A percentile compares a stretch with the other conserved stretches of the same genome.
These are phyloP conservation scores for Penicillium glabrum DNA, from an alignment of 2,329 filamentous ascomycete genomes.

Conservation along the genomic window DNA sequence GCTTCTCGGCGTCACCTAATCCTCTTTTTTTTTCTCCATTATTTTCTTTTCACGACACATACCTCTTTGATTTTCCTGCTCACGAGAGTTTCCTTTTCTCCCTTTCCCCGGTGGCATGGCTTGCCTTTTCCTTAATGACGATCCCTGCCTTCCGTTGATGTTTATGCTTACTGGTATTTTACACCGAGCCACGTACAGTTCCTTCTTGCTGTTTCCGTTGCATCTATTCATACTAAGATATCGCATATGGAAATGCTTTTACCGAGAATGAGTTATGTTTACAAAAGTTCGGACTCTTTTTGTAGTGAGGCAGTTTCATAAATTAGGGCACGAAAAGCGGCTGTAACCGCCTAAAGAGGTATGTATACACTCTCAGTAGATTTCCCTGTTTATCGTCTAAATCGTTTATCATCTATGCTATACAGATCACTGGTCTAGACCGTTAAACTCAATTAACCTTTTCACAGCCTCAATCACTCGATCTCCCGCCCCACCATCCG, in stretches of 20 bases:
- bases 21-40: constrained; percentile 4
- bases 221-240: constrained; percentile 21
- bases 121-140: constrained; percentile 15
- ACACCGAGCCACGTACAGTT: constrained; percentile 14
- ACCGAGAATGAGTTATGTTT: neutral
- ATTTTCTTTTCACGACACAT: constrained; percentile 16
- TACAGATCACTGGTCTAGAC: constrained; percentile 60
- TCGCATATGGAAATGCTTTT: constrained; percentile 16
- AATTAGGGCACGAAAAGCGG: neutral
- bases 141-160: constrained; percentile 16
- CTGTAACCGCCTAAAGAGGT: neutral
- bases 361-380: neutral
- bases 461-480: constrained; percentile 73
- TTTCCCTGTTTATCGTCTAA: neutral
- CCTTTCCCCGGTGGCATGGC: neutral
- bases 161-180: constrained; percentile 5
- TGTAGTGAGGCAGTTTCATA: neutral
- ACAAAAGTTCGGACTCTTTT: neutral
- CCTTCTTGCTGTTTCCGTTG: constrained; percentile 6
- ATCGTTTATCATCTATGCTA: neutral
- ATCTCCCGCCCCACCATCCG: constrained; percentile 38
- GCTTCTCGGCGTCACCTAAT: constrained; percentile 14
- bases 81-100: constrained; percentile 12
- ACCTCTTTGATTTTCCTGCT: constrained; percentile 12
- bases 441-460: constrained; percentile 84